Base-by-base conservation (phyloP, 768 basidiomycete genomes). In the Russula olivacea region DNA sequence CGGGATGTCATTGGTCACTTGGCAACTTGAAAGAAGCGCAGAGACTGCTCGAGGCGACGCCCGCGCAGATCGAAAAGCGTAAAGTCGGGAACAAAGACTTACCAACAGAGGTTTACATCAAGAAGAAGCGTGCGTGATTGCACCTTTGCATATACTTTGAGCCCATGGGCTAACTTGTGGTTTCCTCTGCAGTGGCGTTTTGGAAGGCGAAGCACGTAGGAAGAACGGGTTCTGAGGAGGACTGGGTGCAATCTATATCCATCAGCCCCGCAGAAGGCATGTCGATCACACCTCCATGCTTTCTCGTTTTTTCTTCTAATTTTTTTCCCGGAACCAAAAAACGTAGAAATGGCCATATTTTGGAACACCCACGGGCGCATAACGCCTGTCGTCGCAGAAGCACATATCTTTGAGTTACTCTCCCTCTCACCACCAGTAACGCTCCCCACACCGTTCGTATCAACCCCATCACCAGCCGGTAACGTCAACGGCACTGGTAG, bases 331-430 rank as follows among this genome's bases (percentile, higher is more conserved):
- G 10, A 47, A 47, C 43, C n/a, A 3, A 38, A 23, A 8, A 34
- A n/a, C 30, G 1, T 63, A 87, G 90, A 91, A 71, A 77, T 92
- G 32, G 85, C 75, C 2, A 79, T 91, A 55, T 90, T 91, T 73
- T 91, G 90, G 89, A 92, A 91, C 69, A 85, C 80, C 0, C 86
- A 90, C 69, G 71, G 80, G n/a, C 82, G 87, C 4, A 80, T 89
- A 49, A 75, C 78, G 8, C 73, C 76, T 19, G 72, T 72, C 2
- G 78, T 83, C 14, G 87, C 88, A 0, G 70, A 79, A 64, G 79
- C 78, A 0, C 87, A 89, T 63, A 83, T 91, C 58, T 67, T 74
- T n/a, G 80, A 82, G 34, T 78, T 86, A 64, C 68, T 76, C 15
- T 66, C 74, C 1, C 71, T 88, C 25, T 77, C 81, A 1, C 87